Evolutionary conservation across 768 basidiomycete genomes (phyloP).

Genomic region (Tricholoma furcatifolium): DNA sequence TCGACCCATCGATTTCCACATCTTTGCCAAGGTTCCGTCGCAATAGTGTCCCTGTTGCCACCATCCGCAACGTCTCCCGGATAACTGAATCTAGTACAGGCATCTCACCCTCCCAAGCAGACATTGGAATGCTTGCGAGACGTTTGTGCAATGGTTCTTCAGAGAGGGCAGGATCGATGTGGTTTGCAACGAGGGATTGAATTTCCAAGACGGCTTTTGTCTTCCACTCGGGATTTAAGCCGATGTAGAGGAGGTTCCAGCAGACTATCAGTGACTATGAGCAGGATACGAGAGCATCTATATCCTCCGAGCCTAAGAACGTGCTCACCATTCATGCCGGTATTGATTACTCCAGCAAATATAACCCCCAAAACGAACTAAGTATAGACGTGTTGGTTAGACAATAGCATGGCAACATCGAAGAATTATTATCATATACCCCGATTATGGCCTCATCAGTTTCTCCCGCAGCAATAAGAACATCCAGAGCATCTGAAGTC

Average conservation of each 20-base stretch:
- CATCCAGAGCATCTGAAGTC: slow-evolving; percentile 19
- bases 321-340: slow-evolving; percentile 30
- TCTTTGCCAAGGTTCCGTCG: slow-evolving; percentile 33
- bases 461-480: slow-evolving; percentile 18
- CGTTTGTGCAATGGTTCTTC: no score
- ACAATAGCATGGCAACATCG: background rate
- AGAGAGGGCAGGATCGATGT: slow-evolving; percentile 24
- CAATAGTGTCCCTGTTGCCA: slow-evolving; percentile 25
- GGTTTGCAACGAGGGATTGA: slow-evolving; percentile 26
- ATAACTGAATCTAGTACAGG: slow-evolving; percentile 36
- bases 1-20: slow-evolving; percentile 22
- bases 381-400: background rate
- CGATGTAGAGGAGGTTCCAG: slow-evolving; percentile 35
- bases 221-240: slow-evolving; percentile 33
- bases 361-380: slow-evolving; percentile 32
- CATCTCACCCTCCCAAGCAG: no score
- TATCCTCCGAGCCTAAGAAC: slow-evolving; percentile 5
- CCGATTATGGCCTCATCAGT: slow-evolving; percentile 23
- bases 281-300: background rate
- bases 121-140: no score
- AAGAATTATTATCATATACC: slow-evolving; percentile 14
- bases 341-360: slow-evolving; percentile 36
- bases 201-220: slow-evolving; percentile 27
- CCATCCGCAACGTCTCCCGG: slow-evolving; percentile 38
- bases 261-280: slow-evolving; percentile 23